A percentile compares a stretch with the other conserved stretches of the same genome.
These are phyloP conservation scores for Coemansia javaensis DNA, from an alignment of 192 early-diverging fungal species.

Conservation along the genomic window DNA sequence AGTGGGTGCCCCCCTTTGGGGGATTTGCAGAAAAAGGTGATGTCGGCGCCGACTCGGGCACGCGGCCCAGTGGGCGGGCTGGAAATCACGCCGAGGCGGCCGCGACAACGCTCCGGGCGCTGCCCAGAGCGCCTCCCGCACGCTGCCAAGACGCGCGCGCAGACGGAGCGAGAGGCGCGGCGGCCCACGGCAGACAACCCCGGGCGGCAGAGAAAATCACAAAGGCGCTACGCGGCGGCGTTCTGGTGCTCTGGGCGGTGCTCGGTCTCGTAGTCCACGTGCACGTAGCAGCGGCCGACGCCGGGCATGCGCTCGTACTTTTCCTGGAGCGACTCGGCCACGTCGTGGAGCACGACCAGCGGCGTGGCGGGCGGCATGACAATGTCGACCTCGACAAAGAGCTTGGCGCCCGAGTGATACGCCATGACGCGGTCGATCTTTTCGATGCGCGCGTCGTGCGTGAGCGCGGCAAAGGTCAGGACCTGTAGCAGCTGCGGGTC, in stretches of 20 bases:
- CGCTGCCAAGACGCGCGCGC: too few species aligned
- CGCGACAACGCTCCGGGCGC: too few species aligned
- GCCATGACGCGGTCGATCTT: slow-evolving; percentile 78
- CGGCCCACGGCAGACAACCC: too few species aligned
- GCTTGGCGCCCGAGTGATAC: slow-evolving; percentile 82
- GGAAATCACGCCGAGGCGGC: background rate
- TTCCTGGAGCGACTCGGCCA: slow-evolving; percentile 84
- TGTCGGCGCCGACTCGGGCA: too few species aligned
- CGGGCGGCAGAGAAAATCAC: too few species aligned
- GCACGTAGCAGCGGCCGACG: slow-evolving; percentile 92
- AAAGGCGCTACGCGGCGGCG: slow-evolving; percentile 17
- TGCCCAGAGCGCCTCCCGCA: too few species aligned
- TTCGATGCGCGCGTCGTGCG: slow-evolving; percentile 61
- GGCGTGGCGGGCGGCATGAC: slow-evolving; percentile 82
- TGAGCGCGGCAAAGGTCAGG: slow-evolving; percentile 81
- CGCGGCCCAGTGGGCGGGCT: too few species aligned
- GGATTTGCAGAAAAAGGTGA: too few species aligned
- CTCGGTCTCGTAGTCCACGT: slow-evolving; percentile 86
- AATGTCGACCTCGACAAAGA: slow-evolving; percentile 95
- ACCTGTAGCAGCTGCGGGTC: slow-evolving; percentile 73
- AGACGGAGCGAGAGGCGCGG: too few species aligned
- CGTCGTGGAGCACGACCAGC: slow-evolving; percentile 81
- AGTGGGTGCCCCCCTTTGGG: too few species aligned
- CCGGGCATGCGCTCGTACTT: slow-evolving; percentile 79
- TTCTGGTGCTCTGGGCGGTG: slow-evolving; percentile 75